phyloP scores from a whole-genome alignment of 257 asterid species.

The Solanum microdontum region DNA sequence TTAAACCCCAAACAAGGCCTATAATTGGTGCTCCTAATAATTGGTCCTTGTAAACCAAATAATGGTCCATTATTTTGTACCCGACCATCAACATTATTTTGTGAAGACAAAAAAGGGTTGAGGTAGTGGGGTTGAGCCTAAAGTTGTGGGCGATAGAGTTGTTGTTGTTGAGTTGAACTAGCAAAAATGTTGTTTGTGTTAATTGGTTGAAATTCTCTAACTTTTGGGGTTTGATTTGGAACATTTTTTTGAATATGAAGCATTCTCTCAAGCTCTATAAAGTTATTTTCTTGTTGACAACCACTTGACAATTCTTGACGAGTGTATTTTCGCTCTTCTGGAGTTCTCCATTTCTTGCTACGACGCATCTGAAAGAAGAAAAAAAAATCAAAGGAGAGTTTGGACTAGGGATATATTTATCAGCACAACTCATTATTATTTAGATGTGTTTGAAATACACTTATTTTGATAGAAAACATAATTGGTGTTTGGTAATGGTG shows the following conservation, averaged over 20 bases:
- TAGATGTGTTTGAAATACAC: not conserved
- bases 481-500: not conserved
- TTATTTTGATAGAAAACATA: too few species aligned
- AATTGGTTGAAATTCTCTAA: too few species aligned
- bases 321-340: not conserved
- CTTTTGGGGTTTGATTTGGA: not conserved
- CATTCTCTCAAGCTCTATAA: not conserved
- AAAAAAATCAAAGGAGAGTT: too few species aligned
- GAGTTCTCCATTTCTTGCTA: too few species aligned
- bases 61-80: not conserved
- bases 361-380: too few species aligned
- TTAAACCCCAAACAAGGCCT: not conserved
- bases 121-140: not conserved
- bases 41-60: not conserved
- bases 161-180: not conserved
- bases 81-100: not conserved
- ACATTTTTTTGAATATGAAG: not conserved
- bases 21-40: not conserved
- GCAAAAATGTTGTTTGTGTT: not conserved
- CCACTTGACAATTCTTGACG: not conserved
- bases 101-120: not conserved
- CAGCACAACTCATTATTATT: not conserved
- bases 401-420: too few species aligned
- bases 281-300: not conserved
- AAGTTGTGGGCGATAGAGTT: not conserved